A percentile compares a stretch with the other conserved stretches of the same genome.
Conservation (phyloP, 805 yeast species). For the Monosporozyma aerobia region DNA sequence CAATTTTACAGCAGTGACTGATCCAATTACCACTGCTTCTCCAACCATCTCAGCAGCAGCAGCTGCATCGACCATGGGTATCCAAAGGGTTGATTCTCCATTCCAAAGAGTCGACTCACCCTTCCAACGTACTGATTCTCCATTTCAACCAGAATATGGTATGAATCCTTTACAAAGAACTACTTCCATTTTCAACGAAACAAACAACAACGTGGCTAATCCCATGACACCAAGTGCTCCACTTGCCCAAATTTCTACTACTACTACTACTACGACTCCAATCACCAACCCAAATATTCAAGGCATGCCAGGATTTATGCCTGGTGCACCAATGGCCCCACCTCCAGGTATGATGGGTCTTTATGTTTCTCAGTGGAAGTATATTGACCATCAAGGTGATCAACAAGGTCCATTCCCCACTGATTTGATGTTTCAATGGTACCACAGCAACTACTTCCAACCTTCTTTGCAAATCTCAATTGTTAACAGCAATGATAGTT, state of each 20-base stretch:
- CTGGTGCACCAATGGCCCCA: constrained; percentile 12
- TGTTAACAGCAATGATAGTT: constrained; percentile 6
- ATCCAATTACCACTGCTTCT: background rate
- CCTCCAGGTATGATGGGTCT: background rate
- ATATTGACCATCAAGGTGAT: constrained; percentile 58
- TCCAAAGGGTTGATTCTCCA: background rate
- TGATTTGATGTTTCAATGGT: constrained; percentile 72
- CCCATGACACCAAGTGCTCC: background rate
- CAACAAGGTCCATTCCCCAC: constrained; percentile 86
- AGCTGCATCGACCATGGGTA: background rate
- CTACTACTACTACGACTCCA: background rate
- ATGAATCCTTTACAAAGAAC: background rate
- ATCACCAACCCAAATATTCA: background rate
- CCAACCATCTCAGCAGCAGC: background rate
- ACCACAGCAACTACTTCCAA: constrained; percentile 49
- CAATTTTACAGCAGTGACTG: background rate
- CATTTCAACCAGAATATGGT: background rate
- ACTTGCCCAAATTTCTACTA: background rate
- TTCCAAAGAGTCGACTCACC: background rate
- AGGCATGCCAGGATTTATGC: background rate
- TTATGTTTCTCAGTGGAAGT: constrained; percentile 51
- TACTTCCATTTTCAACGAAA: constrained; percentile 1
- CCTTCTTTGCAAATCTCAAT: constrained; percentile 51
- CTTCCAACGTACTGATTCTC: background rate
- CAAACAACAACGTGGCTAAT: background rate